Conservation (phyloP, 2,329 filamentous ascomycete species). For the Aspergillus ustus region DNA sequence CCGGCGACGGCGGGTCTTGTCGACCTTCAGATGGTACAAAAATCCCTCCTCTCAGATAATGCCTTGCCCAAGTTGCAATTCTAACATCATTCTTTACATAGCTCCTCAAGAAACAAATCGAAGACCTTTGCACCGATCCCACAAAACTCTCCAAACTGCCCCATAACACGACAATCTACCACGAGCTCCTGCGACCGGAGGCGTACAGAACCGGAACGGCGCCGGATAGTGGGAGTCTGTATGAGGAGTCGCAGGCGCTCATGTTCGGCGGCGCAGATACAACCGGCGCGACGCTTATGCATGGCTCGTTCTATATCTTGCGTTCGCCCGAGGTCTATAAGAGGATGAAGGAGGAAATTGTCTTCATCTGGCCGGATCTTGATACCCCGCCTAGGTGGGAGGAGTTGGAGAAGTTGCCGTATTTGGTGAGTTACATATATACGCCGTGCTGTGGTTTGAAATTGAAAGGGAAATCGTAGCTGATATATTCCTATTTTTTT, state of each 20-base stretch:
- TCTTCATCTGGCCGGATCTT: not conserved
- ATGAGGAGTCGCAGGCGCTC: constrained; percentile 10
- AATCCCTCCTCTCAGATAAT: not conserved
- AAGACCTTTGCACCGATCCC: constrained; percentile 4
- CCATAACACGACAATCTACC: constrained; percentile 10
- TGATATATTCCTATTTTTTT: not conserved
- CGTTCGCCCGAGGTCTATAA: not conserved
- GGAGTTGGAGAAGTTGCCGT: constrained; percentile 12
- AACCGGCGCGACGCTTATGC: constrained; percentile 9
- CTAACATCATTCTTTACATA: not conserved
- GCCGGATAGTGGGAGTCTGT: constrained; percentile 7
- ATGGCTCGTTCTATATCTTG: constrained; percentile 12
- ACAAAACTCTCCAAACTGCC: constrained; percentile 1
- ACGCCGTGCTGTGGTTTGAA: not conserved
- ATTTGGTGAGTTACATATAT: constrained; percentile 4
- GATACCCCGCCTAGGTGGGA: not conserved
- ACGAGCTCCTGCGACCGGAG: constrained; percentile 14
- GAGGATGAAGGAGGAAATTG: constrained; percentile 2
- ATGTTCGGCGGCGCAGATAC: constrained; percentile 14
- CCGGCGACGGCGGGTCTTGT: constrained; percentile 9
- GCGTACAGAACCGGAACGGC: constrained; percentile 1
- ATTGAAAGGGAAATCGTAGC: too few species aligned
- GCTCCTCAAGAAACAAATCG: constrained; percentile 14
- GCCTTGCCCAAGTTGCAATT: not conserved
- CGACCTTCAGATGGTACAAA: constrained; percentile 4